phyloP scores from a whole-genome alignment of 495 filamentous ascomycete genomes.

The Podospora sp. region DNA sequence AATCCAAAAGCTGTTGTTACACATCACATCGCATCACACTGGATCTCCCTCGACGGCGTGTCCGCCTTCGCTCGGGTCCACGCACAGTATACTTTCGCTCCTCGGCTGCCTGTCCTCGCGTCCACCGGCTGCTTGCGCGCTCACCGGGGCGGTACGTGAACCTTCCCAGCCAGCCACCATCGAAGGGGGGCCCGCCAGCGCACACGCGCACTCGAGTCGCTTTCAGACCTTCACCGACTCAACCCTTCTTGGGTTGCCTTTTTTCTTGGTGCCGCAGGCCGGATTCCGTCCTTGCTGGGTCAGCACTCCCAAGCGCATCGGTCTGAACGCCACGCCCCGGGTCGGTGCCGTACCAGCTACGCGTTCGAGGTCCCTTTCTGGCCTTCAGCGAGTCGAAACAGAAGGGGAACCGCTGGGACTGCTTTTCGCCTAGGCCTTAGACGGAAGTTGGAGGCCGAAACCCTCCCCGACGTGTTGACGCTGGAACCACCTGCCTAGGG shows the following conservation, averaged over 20 bases:
- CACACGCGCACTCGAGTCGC: background rate
- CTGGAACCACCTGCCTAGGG: conserved; percentile 5
- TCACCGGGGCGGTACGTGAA: background rate
- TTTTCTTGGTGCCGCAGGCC: background rate
- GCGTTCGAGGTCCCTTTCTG: background rate
- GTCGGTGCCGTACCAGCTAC: conserved; percentile 1
- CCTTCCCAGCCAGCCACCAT: background rate
- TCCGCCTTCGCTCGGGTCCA: background rate
- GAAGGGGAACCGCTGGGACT: background rate
- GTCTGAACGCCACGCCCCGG: background rate
- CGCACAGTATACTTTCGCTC: background rate
- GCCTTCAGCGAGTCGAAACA: background rate
- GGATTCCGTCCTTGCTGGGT: background rate
- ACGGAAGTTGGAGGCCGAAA: background rate
- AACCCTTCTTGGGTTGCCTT: background rate
- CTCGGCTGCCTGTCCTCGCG: background rate
- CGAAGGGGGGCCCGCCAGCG: background rate
- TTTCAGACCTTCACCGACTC: background rate
- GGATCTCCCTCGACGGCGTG: background rate
- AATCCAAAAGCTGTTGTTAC: conserved; percentile 30
- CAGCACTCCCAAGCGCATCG: background rate
- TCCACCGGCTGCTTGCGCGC: background rate
- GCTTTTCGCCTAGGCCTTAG: background rate
- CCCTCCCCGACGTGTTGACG: background rate
- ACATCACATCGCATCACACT: conserved; percentile 22